These are phyloP conservation scores for Orbilia ellipsospora DNA, from an alignment of 2,329 filamentous ascomycete species.

Conservation along the genomic window DNA sequence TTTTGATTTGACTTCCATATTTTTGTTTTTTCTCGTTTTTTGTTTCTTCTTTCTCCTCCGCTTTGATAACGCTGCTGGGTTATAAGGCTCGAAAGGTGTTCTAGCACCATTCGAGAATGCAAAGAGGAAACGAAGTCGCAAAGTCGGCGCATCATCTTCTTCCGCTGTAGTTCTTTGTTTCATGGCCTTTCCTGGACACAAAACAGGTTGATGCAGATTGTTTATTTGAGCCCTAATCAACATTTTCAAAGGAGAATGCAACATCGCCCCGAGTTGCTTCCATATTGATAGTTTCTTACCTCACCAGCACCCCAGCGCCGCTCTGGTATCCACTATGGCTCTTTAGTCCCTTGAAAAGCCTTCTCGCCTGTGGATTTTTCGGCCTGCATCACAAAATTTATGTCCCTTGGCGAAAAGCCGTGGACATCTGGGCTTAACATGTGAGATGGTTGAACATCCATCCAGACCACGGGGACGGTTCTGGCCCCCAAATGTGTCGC, in stretches of 20 bases:
- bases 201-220: not conserved
- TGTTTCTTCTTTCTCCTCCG: slow-evolving; percentile 1
- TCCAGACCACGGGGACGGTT: not conserved
- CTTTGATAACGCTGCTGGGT: too few species aligned
- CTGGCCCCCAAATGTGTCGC: slow-evolving; percentile 1
- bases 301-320: not conserved
- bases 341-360: not conserved
- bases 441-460: slow-evolving; percentile 8
- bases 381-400: slow-evolving; percentile 10
- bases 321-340: slow-evolving; percentile 18
- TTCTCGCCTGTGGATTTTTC: not conserved
- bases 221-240: not conserved
- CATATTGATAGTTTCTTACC: slow-evolving; percentile 16
- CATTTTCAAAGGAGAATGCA: slow-evolving; percentile 34
- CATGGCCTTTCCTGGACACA: slow-evolving; percentile 4
- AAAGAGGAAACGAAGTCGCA: too few species aligned
- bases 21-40: slow-evolving; percentile 14
- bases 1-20: slow-evolving; percentile 22
- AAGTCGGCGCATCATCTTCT: not conserved
- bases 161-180: slow-evolving; percentile 14
- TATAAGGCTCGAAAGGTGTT: slow-evolving; percentile 9
- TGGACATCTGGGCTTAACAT: slow-evolving; percentile 8
- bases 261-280: slow-evolving; percentile 43
- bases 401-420: slow-evolving; percentile 3
- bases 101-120: slow-evolving; percentile 7